phyloP scores from a whole-genome alignment of 352 stramenopile species.

The Phytophthora meadii region DNA sequence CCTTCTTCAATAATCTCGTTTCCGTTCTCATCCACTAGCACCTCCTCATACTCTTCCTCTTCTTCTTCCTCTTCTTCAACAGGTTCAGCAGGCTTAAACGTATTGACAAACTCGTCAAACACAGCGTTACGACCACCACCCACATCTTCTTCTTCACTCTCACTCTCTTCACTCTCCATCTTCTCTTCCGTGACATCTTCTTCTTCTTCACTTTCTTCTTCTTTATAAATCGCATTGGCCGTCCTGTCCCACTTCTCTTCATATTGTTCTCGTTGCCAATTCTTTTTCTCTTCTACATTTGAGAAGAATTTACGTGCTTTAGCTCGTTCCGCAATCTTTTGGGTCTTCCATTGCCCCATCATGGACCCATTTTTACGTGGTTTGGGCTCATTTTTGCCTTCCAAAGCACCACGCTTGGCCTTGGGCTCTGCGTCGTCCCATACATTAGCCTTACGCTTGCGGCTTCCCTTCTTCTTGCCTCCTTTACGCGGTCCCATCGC shows the following conservation, averaged over 20 bases:
- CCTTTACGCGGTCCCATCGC: constrained; percentile 42
- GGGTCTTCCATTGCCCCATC: constrained; percentile 80
- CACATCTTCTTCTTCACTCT: constrained; percentile 24
- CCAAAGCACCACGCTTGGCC: constrained; percentile 16
- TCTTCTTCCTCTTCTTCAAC: constrained; percentile 55
- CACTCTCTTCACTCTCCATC: constrained; percentile 8
- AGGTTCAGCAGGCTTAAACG: constrained; percentile 49
- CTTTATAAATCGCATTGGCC: constrained; percentile 54
- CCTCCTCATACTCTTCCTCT: constrained; percentile 53
- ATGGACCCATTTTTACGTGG: constrained; percentile 51
- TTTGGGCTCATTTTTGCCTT: constrained; percentile 26
- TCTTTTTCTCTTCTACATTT: constrained; percentile 60
- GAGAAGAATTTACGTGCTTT: constrained; percentile 58
- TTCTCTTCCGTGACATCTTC: constrained; percentile 4
- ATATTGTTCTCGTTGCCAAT: constrained; percentile 49
- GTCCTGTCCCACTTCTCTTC: constrained; percentile 38
- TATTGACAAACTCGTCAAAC: constrained; percentile 81
- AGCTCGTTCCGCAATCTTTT: constrained; percentile 51
- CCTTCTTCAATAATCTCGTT: constrained; percentile 48
- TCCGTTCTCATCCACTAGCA: constrained; percentile 56
- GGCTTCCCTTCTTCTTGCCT: constrained; percentile 48
- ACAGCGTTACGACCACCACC: constrained; percentile 35
- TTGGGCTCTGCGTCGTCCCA: constrained; percentile 53
- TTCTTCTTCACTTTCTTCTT: constrained; percentile 24
- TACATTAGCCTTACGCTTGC: constrained; percentile 62